Percentiles rank a stretch among this genome's conserved stretches.
Conservation (phyloP, 106 monocot species). For the Phalaenopsis aphrodite region DNA sequence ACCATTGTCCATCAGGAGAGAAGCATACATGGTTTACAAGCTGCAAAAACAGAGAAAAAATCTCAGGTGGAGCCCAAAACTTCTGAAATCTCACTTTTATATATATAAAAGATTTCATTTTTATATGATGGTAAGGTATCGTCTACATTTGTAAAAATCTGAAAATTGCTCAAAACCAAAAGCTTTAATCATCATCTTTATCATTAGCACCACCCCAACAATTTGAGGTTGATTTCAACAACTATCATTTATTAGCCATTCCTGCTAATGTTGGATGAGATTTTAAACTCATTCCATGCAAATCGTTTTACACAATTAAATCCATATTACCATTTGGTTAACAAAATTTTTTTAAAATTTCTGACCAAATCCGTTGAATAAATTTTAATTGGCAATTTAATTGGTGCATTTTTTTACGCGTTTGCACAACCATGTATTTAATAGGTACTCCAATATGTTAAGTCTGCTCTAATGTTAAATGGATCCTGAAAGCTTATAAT, state of each 20-base stretch:
- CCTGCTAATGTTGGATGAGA: not conserved
- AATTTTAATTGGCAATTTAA: not conserved
- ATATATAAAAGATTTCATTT: not conserved
- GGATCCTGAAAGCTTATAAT: no score
- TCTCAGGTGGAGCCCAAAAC: not conserved
- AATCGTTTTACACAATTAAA: not conserved
- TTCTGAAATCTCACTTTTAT: not conserved
- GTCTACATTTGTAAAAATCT: not conserved
- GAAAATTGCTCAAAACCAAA: not conserved
- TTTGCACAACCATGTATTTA: no score
- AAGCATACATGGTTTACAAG: conserved; percentile 98
- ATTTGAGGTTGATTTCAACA: no score
- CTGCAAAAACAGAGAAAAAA: conserved; percentile 30
- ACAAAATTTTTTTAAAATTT: not conserved
- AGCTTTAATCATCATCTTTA: not conserved
- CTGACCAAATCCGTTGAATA: not conserved
- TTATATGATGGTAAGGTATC: not conserved
- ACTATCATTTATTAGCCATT: not conserved
- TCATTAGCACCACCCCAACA: not conserved
- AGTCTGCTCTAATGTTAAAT: no score
- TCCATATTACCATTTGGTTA: not conserved
- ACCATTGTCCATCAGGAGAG: conserved; percentile 95
- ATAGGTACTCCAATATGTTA: no score
- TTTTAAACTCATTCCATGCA: not conserved
- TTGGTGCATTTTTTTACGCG: not conserved